A percentile compares a stretch with the other conserved stretches of the same genome.
Evolutionary conservation across 495 filamentous ascomycete genomes (phyloP).

Genomic region (Viridothelium virens): DNA sequence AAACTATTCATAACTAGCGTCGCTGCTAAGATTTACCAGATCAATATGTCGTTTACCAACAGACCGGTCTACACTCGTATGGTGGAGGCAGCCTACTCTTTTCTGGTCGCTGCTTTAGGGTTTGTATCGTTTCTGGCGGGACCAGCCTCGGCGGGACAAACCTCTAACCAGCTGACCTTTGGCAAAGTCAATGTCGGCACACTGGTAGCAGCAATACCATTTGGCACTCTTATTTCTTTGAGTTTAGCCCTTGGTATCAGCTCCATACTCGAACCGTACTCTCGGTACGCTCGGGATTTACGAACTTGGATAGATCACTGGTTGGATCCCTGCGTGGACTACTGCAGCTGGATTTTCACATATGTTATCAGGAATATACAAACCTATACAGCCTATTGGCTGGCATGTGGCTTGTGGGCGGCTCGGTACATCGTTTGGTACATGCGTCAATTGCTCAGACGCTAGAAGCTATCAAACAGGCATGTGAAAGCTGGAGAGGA

Average conservation of each 20-base stretch:
- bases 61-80: not conserved
- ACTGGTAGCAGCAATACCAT: not conserved
- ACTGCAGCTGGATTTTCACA: not conserved
- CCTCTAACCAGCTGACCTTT: not conserved
- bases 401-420: slow-evolving; percentile 4
- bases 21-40: not conserved
- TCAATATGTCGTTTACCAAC: slow-evolving; percentile 5
- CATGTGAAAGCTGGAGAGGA: slow-evolving; percentile 11
- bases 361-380: not conserved
- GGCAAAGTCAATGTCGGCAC: slow-evolving; percentile 1
- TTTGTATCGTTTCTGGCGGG: not conserved
- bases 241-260: not conserved
- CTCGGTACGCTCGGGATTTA: not conserved
- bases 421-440: slow-evolving; percentile 10
- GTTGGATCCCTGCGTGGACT: not conserved
- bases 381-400: not conserved
- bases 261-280: slow-evolving; percentile 5
- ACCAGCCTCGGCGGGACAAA: not conserved
- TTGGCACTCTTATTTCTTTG: slow-evolving; percentile 6
- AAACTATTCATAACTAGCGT: not conserved
- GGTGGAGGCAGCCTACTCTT: not conserved
- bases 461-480: slow-evolving; percentile 10
- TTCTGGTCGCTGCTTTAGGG: not conserved
- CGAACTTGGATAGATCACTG: not conserved
- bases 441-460: slow-evolving; percentile 8